phyloP scores from a whole-genome alignment of 495 filamentous ascomycete species.

The Poronia punctata region DNA sequence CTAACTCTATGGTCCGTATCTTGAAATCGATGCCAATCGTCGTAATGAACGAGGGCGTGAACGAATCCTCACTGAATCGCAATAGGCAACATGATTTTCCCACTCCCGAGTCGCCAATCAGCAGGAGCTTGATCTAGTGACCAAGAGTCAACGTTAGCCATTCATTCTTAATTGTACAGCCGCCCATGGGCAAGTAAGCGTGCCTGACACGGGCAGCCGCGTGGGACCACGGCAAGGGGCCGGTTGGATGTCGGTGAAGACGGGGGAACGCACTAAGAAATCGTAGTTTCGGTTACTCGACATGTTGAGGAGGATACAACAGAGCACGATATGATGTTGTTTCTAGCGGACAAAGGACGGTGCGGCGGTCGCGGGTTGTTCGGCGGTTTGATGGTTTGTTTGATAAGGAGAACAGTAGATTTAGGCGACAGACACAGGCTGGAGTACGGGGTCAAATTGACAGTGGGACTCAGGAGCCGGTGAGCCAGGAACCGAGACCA shows the following conservation, averaged over 20 bases:
- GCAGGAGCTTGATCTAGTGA: constrained; percentile 88
- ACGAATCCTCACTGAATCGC: constrained; percentile 97
- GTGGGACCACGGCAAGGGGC: neutral
- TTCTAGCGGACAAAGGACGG: neutral
- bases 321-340: neutral
- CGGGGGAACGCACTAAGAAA: constrained; percentile 66
- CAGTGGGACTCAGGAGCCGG: constrained; percentile 2
- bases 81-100: constrained; percentile 98
- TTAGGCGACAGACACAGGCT: constrained; percentile 1
- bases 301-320: constrained; percentile 50
- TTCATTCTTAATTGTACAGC: no score
- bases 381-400: constrained; percentile 2
- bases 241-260: constrained; percentile 3
- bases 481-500: neutral
- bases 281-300: constrained; percentile 97
- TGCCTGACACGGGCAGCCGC: constrained; percentile 2
- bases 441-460: neutral
- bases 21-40: constrained; percentile 99
- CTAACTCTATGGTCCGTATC: constrained; percentile 96
- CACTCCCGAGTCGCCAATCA: constrained; percentile 97
- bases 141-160: neutral
- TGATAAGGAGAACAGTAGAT: constrained; percentile 2
- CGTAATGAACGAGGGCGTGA: constrained; percentile 97
- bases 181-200: neutral
- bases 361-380: neutral